These are phyloP conservation scores for Capsicum baccatum DNA, from an alignment of 257 asterid genomes.

Conservation along the genomic window DNA sequence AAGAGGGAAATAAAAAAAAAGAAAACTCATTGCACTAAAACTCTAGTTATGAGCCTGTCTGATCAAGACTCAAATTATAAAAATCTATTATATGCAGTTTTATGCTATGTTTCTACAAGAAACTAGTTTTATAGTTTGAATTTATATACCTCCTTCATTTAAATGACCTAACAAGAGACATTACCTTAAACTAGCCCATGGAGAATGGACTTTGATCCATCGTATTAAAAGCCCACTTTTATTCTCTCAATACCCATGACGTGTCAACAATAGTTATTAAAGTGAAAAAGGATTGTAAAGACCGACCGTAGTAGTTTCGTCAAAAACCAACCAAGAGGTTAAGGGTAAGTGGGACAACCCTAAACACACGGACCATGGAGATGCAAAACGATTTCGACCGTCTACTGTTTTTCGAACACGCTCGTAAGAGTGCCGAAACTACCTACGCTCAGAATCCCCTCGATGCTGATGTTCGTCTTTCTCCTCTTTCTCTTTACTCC, in stretches of 20 bases:
- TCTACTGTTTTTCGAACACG: constrained; percentile 79
- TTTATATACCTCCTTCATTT: too few species aligned
- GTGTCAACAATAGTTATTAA: not conserved
- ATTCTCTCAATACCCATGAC: not conserved
- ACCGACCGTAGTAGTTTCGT: not conserved
- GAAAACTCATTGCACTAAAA: too few species aligned
- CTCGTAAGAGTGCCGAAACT: constrained; percentile 81
- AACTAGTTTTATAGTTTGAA: too few species aligned
- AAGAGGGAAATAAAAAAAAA: too few species aligned
- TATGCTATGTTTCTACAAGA: too few species aligned
- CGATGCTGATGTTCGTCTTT: constrained; percentile 72
- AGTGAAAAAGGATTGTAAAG: not conserved
- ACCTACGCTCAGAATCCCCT: constrained; percentile 69
- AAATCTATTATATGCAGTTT: too few species aligned
- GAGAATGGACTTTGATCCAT: not conserved
- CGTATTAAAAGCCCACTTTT: not conserved
- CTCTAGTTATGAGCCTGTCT: too few species aligned
- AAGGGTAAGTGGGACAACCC: not conserved
- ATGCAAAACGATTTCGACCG: constrained; percentile 84
- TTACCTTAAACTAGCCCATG: not conserved
- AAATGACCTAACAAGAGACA: not conserved
- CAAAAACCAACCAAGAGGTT: not conserved
- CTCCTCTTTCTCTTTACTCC: not conserved
- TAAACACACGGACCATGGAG: constrained; percentile 43
- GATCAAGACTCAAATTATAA: too few species aligned